Base-by-base conservation (phyloP, 1,284 basidiomycete genomes). In the Moniliella sp. region DNA sequence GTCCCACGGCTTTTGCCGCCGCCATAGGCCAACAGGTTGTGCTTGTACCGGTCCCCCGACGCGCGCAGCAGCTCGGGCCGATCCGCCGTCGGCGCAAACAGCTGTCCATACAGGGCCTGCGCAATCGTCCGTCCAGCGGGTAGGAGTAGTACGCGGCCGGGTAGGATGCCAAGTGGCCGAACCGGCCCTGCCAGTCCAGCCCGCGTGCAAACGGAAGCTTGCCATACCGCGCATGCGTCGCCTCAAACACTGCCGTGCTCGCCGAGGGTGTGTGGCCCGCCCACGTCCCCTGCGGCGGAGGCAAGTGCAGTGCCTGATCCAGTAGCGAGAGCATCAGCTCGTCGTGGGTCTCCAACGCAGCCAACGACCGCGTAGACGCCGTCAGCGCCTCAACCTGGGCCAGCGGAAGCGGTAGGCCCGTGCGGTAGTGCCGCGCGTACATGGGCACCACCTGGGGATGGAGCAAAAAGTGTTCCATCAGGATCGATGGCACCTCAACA, bases 111-210 rank as follows among this genome's bases (percentile, higher is more conserved):
- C 1, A 94, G 74, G 23, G 78, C 71, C 8, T 78, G 78, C 0
- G 91, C 88, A 39, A 97, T 91, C 2, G 83, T 83, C 3, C 86
- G 50, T 94, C 91, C 45, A 97, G 83, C 4, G 94, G 67, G 61
- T 97, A 97, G 10, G 82, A 84, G 56, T 97, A 97, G 62, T 97
- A 97, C 1, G 82, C 91, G 5, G 86, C 82, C 4, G 88, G 86
- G 50, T 97, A 97, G 1, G 86, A 84, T 50, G 81, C 88, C 4
- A 97, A 64, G 57, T 97, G 88, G 0, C 81, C 80, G 48, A 97
- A 97, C 46, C 86, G 79, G 0, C 81, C 83, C 54, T 97, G 88
- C 68, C 83, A 86, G 0, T 78, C 75, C 0, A 83, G 88, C 0
- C 76, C 76, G 1, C 67, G 64, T 0, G 81, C 79, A 30, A 78